Base-by-base conservation (phyloP, 495 filamentous ascomycete genomes). In the Podospora sp. region DNA sequence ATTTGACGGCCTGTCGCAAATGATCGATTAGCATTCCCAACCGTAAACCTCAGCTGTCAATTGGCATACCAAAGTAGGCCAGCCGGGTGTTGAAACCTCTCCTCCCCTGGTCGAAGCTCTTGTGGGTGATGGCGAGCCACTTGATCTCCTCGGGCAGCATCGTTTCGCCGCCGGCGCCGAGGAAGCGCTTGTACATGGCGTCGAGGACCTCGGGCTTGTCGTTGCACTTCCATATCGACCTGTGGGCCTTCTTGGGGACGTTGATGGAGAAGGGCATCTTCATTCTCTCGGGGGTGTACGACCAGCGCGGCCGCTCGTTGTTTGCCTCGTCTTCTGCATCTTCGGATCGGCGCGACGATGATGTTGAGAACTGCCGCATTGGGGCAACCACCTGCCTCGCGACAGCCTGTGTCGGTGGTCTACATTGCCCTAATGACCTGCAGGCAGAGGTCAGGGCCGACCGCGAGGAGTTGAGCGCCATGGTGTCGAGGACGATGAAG, bases 61-160 rank as follows among this genome's bases (percentile, higher is more conserved):
- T 5, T 26, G 11, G 65, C 87, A 72, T 86, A 96, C 95, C 95
- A 46, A 97, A 81, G 69, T 91, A 93, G n/a, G 91, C 90, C 77
- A 99, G 83, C 65, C 93, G 88, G 67, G 97, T 94, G 77, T 98
- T 99, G 81, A 91, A 97, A 12, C 93, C 93, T 81, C 93, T 88
- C 73, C 92, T 84, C 58, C 93, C 95, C 71, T 97, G 92, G 79
- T 98, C 95, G 77, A 97, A 98, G 78, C 92, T 97, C 88, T 97
- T 97, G 78, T 99, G 95, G 49, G 95, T 99, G 65, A 99, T 86
- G 12, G 94, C 94, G 70, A 97, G 84, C 95, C 94, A 99, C 79
- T 97, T 97, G 70, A 94, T 82, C 79, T 98, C 93, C 2, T 97
- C 93, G 36, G 88, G 89, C 68, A 98, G 83, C 76, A 94, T 72